Percentiles rank a stretch among this genome's conserved stretches.
These are phyloP conservation scores for Nemania sp. DNA, from an alignment of 2,329 filamentous ascomycete genomes.

Conservation along the genomic window DNA sequence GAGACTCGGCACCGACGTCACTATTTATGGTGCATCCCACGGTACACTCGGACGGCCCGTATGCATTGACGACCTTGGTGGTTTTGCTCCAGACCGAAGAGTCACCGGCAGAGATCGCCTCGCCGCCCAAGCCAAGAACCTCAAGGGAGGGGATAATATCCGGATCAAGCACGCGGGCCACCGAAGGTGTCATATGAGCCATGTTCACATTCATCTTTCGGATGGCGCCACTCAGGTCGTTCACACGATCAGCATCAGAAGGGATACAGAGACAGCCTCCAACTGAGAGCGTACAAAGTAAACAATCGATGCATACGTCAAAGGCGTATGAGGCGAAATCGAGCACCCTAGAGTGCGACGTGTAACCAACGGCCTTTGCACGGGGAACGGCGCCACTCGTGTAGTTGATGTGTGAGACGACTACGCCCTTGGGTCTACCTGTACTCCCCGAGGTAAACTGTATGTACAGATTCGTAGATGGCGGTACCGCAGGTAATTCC, in stretches of 20 bases:
- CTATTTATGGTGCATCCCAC: conserved; percentile 56
- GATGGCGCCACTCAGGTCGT: conserved; percentile 53
- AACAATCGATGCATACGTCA: conserved; percentile 59
- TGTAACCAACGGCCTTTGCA: conserved; percentile 49
- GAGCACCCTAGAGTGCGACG: conserved; percentile 48
- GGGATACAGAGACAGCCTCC: conserved; percentile 59
- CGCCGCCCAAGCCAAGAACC: conserved; percentile 55
- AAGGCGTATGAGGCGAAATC: conserved; percentile 60
- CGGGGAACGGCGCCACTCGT: conserved; percentile 51
- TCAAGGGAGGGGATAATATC: conserved; percentile 53
- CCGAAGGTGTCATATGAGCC: conserved; percentile 56
- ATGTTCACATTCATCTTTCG: conserved; percentile 52
- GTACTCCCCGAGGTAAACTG: conserved; percentile 71
- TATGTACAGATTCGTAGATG: conserved; percentile 53
- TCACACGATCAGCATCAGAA: conserved; percentile 57
- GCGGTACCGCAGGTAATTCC: conserved; percentile 43
- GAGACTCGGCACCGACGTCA: conserved; percentile 43
- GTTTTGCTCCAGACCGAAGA: conserved; percentile 52
- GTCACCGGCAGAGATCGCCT: conserved; percentile 57
- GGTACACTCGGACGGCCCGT: conserved; percentile 60
- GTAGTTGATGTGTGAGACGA: conserved; percentile 54
- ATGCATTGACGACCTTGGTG: conserved; percentile 55
- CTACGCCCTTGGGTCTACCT: conserved; percentile 65
- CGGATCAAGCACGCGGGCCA: conserved; percentile 52
- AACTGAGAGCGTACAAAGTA: conserved; percentile 56